These are phyloP conservation scores for Cadophora luteo-olivacea DNA, from an alignment of 2,329 filamentous ascomycete species.

Conservation along the genomic window DNA sequence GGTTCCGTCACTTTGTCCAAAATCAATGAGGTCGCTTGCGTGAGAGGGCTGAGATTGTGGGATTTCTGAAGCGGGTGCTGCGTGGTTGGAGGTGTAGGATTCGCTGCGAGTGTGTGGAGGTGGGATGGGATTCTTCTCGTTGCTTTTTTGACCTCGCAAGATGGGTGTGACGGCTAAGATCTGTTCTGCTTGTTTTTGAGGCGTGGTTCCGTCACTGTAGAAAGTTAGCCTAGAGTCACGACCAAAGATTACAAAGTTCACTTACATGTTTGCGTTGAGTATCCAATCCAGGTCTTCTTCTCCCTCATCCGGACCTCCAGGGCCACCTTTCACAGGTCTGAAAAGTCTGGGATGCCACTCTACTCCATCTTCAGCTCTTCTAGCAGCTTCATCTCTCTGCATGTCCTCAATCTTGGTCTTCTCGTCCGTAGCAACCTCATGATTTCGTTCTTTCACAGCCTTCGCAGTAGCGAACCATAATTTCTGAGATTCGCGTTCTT, in stretches of 20 bases:
- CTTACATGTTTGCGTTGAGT: conserved; percentile 84
- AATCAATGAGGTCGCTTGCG: conserved; percentile 60
- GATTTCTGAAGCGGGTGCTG: conserved; percentile 19
- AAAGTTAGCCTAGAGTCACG: conserved; percentile 23
- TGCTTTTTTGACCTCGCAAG: conserved; percentile 71
- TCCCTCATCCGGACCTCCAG: conserved; percentile 75
- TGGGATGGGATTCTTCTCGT: conserved; percentile 61
- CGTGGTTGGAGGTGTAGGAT: conserved; percentile 23
- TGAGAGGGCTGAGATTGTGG: conserved; percentile 25
- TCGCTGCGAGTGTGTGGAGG: conserved; percentile 45
- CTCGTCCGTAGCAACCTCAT: conserved; percentile 88
- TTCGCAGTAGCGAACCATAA: conserved; percentile 84
- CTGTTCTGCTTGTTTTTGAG: conserved; percentile 77
- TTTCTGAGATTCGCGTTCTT: conserved; percentile 86
- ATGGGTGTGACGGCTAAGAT: conserved; percentile 88
- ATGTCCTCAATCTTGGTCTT: conserved; percentile 96
- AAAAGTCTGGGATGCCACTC: conserved; percentile 93
- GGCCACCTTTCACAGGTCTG: conserved; percentile 73
- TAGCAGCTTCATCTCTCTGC: conserved; percentile 87
- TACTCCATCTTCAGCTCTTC: conserved; percentile 75
- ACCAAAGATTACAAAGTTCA: conserved; percentile 18
- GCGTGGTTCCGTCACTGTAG: conserved; percentile 65
- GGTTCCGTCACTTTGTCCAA: conserved; percentile 51
- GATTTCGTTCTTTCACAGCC: conserved; percentile 84
- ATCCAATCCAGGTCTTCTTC: conserved; percentile 96